Evolutionary conservation across 2,329 filamentous ascomycete species (phyloP).

Genomic region (Cladosporium sp.): DNA sequence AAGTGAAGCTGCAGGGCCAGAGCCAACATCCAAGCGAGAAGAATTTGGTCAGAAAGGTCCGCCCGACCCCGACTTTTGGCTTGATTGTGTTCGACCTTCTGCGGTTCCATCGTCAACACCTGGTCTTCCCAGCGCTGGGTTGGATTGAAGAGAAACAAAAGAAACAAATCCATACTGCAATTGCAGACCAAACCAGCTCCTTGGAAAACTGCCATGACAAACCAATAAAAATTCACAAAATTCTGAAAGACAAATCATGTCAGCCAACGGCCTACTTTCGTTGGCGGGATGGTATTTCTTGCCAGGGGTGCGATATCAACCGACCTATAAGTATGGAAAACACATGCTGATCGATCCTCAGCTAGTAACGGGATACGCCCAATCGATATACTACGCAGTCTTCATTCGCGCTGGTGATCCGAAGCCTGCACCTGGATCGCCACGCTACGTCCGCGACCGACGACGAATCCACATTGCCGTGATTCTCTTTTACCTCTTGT

Average conservation of each 20-base stretch:
- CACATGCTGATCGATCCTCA: background rate
- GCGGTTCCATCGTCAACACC: too few relatives aligned
- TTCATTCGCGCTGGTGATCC: conserved; percentile 86
- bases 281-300: conserved; percentile 60
- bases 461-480: conserved; percentile 80
- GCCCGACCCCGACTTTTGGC: conserved; percentile 15
- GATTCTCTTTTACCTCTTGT: conserved; percentile 77
- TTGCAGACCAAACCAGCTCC: too few relatives aligned
- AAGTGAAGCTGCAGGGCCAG: conserved; percentile 9
- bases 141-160: too few relatives aligned
- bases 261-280: conserved; percentile 47
- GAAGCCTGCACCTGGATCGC: conserved; percentile 64
- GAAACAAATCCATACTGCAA: too few relatives aligned
- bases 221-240: too few relatives aligned
- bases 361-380: conserved; percentile 73
- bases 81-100: too few relatives aligned
- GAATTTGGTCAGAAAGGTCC: conserved; percentile 7
- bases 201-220: background rate
- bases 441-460: conserved; percentile 68
- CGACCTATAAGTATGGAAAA: background rate
- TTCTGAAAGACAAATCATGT: too few relatives aligned
- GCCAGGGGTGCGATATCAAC: conserved; percentile 48
- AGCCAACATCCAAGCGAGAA: background rate
- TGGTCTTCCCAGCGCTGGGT: too few relatives aligned
- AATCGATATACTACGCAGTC: conserved; percentile 79